Percentiles rank a stretch among this genome's conserved stretches.
phyloP scores from a whole-genome alignment of 164 flowering plant species.

The Saururus chinensis region DNA sequence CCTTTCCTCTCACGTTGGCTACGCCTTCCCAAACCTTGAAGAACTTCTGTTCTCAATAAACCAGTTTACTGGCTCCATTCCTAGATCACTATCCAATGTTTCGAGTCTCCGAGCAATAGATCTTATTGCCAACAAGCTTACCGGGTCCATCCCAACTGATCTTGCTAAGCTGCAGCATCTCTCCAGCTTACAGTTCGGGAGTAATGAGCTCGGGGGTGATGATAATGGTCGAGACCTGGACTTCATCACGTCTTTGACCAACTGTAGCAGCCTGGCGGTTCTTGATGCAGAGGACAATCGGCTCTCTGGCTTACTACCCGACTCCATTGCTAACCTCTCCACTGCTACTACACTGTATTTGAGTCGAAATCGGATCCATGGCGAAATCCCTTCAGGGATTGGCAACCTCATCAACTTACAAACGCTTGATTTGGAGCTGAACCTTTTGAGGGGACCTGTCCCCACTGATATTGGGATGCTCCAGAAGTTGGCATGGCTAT shows the following conservation, averaged over 20 bases:
- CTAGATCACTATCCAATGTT: constrained; percentile 29
- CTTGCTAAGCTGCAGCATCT: not conserved
- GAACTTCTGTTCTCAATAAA: constrained; percentile 18
- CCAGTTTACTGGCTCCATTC: constrained; percentile 35
- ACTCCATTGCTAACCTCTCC: constrained; percentile 31
- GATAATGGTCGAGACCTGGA: constrained; percentile 12
- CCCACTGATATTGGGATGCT: not conserved
- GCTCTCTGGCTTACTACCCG: constrained; percentile 33
- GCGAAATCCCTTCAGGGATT: not conserved
- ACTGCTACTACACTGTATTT: constrained; percentile 15
- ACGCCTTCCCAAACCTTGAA: constrained; percentile 22
- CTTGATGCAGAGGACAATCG: constrained; percentile 29
- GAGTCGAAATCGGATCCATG: not conserved
- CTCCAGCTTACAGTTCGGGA: not conserved
- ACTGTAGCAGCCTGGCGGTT: constrained; percentile 19
- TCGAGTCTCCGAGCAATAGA: constrained; percentile 23
- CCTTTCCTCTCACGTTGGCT: constrained; percentile 5
- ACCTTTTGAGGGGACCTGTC: not conserved
- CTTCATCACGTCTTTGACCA: constrained; percentile 25
- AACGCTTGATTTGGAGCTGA: not conserved
- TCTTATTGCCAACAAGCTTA: constrained; percentile 19
- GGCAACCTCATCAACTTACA: not conserved
- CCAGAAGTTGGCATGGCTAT: not conserved
- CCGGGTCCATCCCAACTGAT: not conserved
- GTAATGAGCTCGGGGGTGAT: not conserved